A percentile compares a stretch with the other conserved stretches of the same genome.
These are phyloP conservation scores for Thelonectria rubi DNA, from an alignment of 2,329 filamentous ascomycete species.

Conservation along the genomic window DNA sequence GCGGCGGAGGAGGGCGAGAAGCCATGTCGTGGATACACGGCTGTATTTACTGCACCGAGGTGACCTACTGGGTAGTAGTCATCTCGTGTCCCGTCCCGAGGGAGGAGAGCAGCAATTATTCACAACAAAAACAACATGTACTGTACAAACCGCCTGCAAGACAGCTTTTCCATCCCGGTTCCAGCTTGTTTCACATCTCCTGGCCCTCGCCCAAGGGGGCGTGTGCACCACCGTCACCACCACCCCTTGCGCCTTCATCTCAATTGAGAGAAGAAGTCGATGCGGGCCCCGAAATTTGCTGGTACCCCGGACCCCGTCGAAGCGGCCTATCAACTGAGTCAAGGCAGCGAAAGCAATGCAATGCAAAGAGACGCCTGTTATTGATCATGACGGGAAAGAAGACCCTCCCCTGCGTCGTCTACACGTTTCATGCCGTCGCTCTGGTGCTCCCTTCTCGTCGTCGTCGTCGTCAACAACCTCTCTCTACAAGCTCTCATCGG, in stretches of 20 bases:
- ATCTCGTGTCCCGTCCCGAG: background rate
- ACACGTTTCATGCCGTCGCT: no score
- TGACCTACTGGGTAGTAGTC: no score
- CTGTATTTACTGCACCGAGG: no score
- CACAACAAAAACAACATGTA: background rate
- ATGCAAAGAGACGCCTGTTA: constrained; percentile 12
- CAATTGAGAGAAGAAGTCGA: background rate
- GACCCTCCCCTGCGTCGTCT: no score
- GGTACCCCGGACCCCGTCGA: constrained; percentile 36
- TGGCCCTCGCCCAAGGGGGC: no score
- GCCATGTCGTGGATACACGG: constrained; percentile 14
- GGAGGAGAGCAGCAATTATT: background rate
- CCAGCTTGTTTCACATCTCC: constrained; percentile 35
- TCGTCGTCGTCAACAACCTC: background rate
- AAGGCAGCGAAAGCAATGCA: constrained; percentile 16
- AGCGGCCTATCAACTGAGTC: constrained; percentile 27
- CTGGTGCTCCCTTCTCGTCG: no score
- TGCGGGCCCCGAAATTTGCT: constrained; percentile 13
- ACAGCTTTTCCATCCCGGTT: constrained; percentile 26
- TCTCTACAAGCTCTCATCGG: constrained; percentile 8
- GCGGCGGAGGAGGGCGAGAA: constrained; percentile 4
- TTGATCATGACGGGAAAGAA: no score
- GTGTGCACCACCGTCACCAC: no score
- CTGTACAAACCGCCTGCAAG: constrained; percentile 7
- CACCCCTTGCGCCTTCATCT: no score